Evolutionary conservation across 1,284 basidiomycete species (phyloP), one percentile per base, ranked within the genome.

Genomic region (Sutorius eximius): DNA sequence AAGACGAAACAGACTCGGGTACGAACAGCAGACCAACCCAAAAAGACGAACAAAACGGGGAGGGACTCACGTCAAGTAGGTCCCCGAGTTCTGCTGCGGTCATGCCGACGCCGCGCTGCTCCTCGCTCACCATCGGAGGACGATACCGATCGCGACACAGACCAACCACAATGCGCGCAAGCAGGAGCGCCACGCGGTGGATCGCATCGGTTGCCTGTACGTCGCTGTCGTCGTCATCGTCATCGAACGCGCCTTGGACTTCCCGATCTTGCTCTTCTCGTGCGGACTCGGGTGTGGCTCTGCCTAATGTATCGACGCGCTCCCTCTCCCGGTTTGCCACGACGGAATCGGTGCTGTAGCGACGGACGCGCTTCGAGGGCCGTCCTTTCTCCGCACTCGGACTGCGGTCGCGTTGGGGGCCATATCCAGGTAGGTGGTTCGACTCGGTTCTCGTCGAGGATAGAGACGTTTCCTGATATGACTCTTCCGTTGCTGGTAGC

Each of bases 61-160:
- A 27, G 5, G 24, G 24, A 72, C 77, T 67, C 63, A 78, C 77
- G 62, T 78, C 77, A 56, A 77, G 64, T 6, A 73, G 13, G n/a
- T 73, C 71, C 13, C 71, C 74, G 8, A 78, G 64, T 60, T 64
- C 64, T 53, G 56, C 68, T 49, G 64, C 69, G 51, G 51, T 64
- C 57, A 69, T 59, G 16, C 60, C 60, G 32, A 56, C 33, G 0
- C 64, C 61, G 13, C 55, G 48, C n/a, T 56, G 56, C 24, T 34
- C 53, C 30, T 47, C 10, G 15, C 48, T 13, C 10, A 59, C 12
- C 13, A 29, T 51, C 12, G 51, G 52, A 6, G 57, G 46, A 1
- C 44, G 51, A 51, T 62, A 67, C n/a, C 66, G 58, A 5, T 52
- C 51, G 8, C 45, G 57, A 48, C 71, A 69, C 22, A 69, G 60